Conservation (phyloP, 169 alveolate genomes). For the Plasmodium falciparum region DNA sequence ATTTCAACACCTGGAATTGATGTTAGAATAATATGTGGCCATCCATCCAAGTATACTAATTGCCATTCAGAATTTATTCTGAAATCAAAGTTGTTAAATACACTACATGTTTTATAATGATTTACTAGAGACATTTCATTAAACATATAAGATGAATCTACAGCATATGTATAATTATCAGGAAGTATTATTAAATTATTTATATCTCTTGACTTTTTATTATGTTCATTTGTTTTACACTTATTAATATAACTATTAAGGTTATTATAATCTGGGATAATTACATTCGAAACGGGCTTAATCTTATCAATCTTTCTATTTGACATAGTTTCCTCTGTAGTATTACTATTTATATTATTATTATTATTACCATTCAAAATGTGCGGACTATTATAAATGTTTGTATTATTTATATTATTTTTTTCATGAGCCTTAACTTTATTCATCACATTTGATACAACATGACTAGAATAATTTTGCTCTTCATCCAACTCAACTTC, state of each 20-base stretch:
- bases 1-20: slow-evolving; percentile 88
- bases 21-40: slow-evolving; percentile 92
- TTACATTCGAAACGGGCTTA: neutral
- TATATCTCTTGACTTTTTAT: slow-evolving; percentile 63
- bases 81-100: slow-evolving; percentile 88
- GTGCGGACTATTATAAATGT: neutral
- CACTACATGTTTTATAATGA: slow-evolving; percentile 88
- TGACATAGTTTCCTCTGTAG: neutral
- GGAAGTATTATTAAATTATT: slow-evolving; percentile 85
- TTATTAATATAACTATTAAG: neutral
- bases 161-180: slow-evolving; percentile 88
- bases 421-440: neutral
- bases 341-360: neutral
- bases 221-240: neutral
- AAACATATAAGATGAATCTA: slow-evolving; percentile 90
- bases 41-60: slow-evolving; percentile 89
- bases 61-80: slow-evolving; percentile 93
- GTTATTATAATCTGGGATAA: neutral
- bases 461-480: neutral
- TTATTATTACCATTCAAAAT: neutral
- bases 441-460: no score
- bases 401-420: neutral
- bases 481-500: slow-evolving; percentile 82
- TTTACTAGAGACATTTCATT: slow-evolving; percentile 92
- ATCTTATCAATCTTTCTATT: neutral